Base-by-base conservation (phyloP, 2,329 filamentous ascomycete genomes). In the Knoxdaviesia capensis region DNA sequence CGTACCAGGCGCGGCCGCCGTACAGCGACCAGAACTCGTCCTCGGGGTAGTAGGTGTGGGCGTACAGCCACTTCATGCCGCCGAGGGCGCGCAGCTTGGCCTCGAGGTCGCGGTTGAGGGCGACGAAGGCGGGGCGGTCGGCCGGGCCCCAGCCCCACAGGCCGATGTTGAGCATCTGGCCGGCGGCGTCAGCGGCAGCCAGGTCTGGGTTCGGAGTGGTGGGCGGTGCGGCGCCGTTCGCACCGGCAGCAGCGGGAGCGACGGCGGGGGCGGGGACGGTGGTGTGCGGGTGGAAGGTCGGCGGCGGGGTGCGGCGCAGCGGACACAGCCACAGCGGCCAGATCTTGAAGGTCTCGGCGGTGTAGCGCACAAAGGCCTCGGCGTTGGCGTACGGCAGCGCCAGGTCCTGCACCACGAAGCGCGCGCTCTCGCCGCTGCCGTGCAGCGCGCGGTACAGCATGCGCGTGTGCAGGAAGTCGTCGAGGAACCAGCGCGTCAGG, bases 51-150 rank as follows among this genome's bases (percentile, higher is more conserved):
- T 86, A 92, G 0, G 82, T 80, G 52, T 88, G 80, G 3, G 84
- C 83, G 57, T 93, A 92, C 8, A 92, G 63, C 80, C 83, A 90
- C 62, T 92, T 92, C 63, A 80, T 73, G 3, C 84, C 85, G 39
- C 77, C 76, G 1, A 90, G 68, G 48, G 74, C 66, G 39, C 64
- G 63, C 4, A 87, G 69, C 53, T 80, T 79, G 20, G 63, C 59
- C 60, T 92, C 85, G 20, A 92, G 65, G 37, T 66, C 66, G 32
- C 78, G 70, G 58, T 92, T 92, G 49, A 73, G 71, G 35, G 59
- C 54, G 2, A 87, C 64, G 51, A 87, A 87, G n/a, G 66, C 64
- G 1, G 59, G 56, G 34, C 60, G 59, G 40, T 69, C 54, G 2
- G 62, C 55, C 2, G 78, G 74, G 6, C 80, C 82, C 56, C 77